These are phyloP conservation scores for Rhododendron molle DNA, from an alignment of 148 eudicot species.

Conservation along the genomic window DNA sequence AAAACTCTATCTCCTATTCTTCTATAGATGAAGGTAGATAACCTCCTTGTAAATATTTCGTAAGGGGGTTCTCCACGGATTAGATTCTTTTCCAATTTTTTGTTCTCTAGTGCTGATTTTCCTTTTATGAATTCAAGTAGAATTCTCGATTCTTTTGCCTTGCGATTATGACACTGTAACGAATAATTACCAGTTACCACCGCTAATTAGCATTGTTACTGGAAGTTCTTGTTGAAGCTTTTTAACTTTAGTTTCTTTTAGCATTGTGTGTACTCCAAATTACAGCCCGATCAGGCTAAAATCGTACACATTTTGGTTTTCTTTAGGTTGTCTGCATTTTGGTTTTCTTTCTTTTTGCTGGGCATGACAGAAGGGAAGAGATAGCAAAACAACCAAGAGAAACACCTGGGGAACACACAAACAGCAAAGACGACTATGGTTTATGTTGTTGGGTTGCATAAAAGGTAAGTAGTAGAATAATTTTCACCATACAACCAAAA, in stretches of 20 bases:
- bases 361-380: not conserved
- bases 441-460: not conserved
- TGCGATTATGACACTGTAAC: not conserved
- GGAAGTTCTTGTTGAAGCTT: not conserved
- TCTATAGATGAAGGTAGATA: constrained; percentile 70
- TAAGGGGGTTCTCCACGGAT: not conserved
- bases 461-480: no score
- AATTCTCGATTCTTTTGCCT: not conserved
- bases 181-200: not conserved
- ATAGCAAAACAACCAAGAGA: not conserved
- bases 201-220: not conserved
- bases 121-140: not conserved
- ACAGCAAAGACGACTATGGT: not conserved
- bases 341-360: not conserved
- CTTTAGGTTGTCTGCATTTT: not conserved
- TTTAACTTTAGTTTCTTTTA: not conserved
- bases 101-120: not conserved
- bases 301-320: not conserved
- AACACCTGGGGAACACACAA: not conserved
- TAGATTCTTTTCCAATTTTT: not conserved
- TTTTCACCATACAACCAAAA: no score
- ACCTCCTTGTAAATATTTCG: not conserved
- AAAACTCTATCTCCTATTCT: constrained; percentile 75
- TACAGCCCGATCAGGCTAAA: not conserved
- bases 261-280: not conserved